Base-by-base conservation (phyloP, 1,284 basidiomycete species). In the Trichosporon ovoides region DNA sequence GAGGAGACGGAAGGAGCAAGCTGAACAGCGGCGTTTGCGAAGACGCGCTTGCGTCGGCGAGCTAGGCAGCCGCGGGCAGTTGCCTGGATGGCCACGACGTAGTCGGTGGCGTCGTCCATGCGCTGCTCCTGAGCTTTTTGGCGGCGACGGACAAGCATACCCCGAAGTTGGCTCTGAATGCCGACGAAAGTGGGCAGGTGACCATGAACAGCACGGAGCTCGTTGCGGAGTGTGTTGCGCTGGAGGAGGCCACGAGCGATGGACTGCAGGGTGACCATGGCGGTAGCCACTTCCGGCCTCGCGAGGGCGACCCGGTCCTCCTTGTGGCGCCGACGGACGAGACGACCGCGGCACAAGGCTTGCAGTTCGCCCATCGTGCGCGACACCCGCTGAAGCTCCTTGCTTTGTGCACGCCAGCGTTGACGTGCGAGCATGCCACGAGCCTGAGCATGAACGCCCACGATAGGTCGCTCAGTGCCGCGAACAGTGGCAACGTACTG, bases 111-210 rank as follows among this genome's bases (percentile, higher is more conserved):
- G 69, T 94, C 85, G 65, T 89, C 89, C 46, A 95, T 79, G 66
- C 85, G 87, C 38, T 88, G 84, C 64, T 91, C 81, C 64, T 90
- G 88, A 3, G 72, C 72, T 19, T 84, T 81, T 53, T 89, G 79
- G 12, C 81, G 82, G 52, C 88, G 80, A 36, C 92, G 85, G 49
- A 90, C 83, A 24, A 96, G 80, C 0, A 87, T 83, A 14, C 88
- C 92, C 50, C 88, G 82, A 38, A 87, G 84, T 49, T 89, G 89
- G 13, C 91, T 88, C 76, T 97, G 94, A 48, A 97, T 70, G 10
- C 79, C 79, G 19, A 83, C 73, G 38, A 88, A 84, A 0, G 67
- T 73, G 0, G 67, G 55, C 0, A 52, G 36, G 36, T 72, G 66
- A 11, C 62, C 62, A 1, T 57, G 37, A 3, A 70, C 60, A 3